Percentiles rank a stretch among this genome's conserved stretches.
Conservation (phyloP, 331 rosid species). For the Telfairia occidentalis region DNA sequence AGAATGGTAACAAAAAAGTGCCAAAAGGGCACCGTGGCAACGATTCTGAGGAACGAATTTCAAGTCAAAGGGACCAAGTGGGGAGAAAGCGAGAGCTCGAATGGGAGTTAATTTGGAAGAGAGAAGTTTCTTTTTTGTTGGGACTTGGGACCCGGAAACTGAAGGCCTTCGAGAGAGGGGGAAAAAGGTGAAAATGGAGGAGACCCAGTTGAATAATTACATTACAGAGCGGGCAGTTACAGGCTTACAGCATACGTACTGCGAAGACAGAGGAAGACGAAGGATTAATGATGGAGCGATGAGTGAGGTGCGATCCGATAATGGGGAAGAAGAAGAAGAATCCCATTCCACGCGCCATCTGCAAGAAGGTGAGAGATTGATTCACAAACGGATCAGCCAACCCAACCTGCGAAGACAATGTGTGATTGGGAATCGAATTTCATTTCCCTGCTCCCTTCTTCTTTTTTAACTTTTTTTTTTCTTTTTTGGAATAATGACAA, state of each 20-base stretch:
- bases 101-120: background rate
- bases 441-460: background rate
- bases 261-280: background rate
- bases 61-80: background rate
- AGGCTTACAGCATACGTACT: background rate
- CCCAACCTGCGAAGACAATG: background rate
- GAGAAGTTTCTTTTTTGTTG: background rate
- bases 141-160: slow-evolving; percentile 6
- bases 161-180: background rate
- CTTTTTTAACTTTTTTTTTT: background rate
- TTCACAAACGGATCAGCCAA: background rate
- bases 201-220: background rate
- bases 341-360: background rate
- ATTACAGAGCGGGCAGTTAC: background rate
- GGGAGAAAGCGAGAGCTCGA: background rate
- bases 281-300: background rate
- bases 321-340: background rate
- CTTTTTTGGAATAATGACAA: background rate
- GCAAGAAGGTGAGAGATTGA: background rate
- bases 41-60: background rate
- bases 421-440: background rate
- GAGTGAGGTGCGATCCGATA: background rate
- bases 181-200: background rate
- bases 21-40: background rate
- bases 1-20: background rate